phyloP scores from a whole-genome alignment of 1,139 yeast species.

The Candida dubliniensis region DNA sequence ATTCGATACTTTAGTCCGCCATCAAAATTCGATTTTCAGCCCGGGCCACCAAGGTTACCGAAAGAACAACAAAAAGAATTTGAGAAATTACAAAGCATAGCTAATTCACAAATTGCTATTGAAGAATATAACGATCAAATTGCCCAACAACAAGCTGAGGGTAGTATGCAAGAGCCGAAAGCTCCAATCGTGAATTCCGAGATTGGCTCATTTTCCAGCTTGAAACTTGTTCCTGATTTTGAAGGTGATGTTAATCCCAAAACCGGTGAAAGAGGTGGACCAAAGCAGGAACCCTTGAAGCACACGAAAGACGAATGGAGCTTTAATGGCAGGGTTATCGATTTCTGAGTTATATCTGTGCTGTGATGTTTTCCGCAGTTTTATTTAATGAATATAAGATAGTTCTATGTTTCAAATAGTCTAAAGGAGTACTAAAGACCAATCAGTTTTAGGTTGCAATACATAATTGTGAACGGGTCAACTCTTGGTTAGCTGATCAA shows the following conservation, averaged over 20 bases:
- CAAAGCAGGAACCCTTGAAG: conserved; percentile 95
- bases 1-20: conserved; percentile 6
- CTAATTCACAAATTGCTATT: conserved; percentile 77
- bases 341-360: conserved; percentile 49
- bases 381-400: no score
- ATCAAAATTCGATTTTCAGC: conserved; percentile 36
- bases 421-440: no score
- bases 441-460: no score
- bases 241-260: conserved; percentile 92
- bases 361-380: no score
- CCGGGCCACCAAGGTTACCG: conserved; percentile 84
- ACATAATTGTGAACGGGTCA: no score
- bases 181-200: conserved; percentile 45
- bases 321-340: conserved; percentile 94
- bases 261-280: conserved; percentile 96
- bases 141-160: conserved; percentile 20
- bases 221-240: conserved; percentile 86
- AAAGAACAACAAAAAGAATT: conserved; percentile 91
- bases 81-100: conserved; percentile 78
- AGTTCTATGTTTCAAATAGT: no score
- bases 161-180: conserved; percentile 11
- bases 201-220: conserved; percentile 62
- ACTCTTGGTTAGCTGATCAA: no score
- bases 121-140: conserved; percentile 67
- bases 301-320: conserved; percentile 82